These are phyloP conservation scores for Schizochytrium sp. DNA, from an alignment of 108 stramenopile species.

Conservation along the genomic window DNA sequence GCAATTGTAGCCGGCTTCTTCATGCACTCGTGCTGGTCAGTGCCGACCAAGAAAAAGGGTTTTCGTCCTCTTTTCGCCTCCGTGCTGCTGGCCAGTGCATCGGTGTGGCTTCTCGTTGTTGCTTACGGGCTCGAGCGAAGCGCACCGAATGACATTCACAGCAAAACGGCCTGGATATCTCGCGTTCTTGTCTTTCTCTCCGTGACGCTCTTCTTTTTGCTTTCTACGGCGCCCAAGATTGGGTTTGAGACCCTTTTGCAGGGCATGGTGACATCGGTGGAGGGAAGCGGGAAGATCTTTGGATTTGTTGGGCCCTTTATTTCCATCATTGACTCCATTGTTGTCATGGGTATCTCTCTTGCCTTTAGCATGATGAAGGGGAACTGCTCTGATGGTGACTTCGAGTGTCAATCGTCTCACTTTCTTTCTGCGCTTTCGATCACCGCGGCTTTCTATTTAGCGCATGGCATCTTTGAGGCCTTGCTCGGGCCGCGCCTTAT, in stretches of 20 bases:
- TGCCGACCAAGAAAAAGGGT: background rate
- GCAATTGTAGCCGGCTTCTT: background rate
- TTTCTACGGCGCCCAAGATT: constrained; percentile 15
- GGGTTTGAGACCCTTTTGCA: background rate
- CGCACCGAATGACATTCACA: background rate
- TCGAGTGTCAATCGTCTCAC: background rate
- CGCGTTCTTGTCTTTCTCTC: background rate
- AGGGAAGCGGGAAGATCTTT: background rate
- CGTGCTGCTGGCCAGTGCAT: background rate
- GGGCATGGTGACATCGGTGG: background rate
- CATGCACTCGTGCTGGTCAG: background rate
- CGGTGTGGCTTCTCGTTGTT: background rate
- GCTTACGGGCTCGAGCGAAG: background rate
- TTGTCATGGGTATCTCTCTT: background rate
- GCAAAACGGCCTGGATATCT: background rate
- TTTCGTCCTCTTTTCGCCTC: background rate
- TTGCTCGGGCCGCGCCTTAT: background rate
- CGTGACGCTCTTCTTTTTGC: background rate
- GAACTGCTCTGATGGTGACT: background rate
- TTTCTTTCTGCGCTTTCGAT: background rate
- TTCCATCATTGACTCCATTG: background rate
- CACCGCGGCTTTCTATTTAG: background rate
- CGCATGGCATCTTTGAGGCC: background rate
- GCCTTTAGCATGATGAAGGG: background rate
- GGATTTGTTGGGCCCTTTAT: background rate